These are phyloP conservation scores for Irpex sp. DNA, from an alignment of 1,284 basidiomycete species.

Conservation along the genomic window DNA sequence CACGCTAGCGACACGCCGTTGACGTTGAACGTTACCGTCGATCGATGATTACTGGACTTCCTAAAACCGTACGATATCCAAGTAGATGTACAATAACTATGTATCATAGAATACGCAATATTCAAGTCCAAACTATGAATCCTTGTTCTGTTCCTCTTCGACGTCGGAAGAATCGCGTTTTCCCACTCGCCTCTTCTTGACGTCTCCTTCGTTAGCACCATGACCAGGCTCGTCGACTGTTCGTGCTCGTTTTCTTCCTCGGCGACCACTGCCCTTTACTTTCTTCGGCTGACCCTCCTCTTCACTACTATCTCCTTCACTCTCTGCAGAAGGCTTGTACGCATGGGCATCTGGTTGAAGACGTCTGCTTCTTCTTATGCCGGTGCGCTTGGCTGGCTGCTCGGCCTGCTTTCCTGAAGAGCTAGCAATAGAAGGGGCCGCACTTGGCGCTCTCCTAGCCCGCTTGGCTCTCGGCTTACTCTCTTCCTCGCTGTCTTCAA, in stretches of 20 bases:
- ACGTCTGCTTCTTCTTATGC: conserved; percentile 24
- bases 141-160: background rate
- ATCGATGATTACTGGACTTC: background rate
- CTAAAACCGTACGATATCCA: background rate
- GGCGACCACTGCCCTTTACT: conserved; percentile 21
- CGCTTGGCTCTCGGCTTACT: conserved; percentile 4
- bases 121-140: background rate
- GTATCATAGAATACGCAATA: background rate
- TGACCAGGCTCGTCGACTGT: background rate
- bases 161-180: background rate
- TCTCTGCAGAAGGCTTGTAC: conserved; percentile 34
- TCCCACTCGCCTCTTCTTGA: background rate
- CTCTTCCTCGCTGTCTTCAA: conserved; percentile 9
- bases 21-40: background rate
- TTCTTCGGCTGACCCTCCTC: conserved; percentile 16
- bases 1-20: background rate
- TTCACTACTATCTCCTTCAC: conserved; percentile 17
- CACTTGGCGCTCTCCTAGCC: conserved; percentile 1
- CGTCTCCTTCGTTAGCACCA: background rate
- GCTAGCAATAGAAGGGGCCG: conserved; percentile 7
- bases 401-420: conserved; percentile 17
- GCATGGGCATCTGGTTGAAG: conserved; percentile 34
- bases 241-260: conserved; percentile 23
- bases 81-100: background rate
- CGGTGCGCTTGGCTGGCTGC: conserved; percentile 9